Base-by-base conservation (phyloP, 805 yeast species). In the Lipomyces anomalus region DNA sequence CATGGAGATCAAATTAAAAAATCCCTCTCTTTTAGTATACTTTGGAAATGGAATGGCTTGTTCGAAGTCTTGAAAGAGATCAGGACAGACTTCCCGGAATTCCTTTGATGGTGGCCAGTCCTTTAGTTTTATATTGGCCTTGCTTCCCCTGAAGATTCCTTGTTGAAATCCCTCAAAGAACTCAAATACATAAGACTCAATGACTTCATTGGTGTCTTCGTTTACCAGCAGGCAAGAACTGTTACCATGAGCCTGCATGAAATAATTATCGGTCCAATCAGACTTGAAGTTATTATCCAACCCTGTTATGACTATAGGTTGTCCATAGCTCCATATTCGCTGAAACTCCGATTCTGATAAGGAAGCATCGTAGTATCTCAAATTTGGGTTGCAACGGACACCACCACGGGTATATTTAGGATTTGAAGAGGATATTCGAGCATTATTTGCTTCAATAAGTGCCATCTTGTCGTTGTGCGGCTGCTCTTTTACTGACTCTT, bases 91-190 rank as follows among this genome's bases (percentile, higher is more conserved):
- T 20, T 35, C 44, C 29, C 43, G 41, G n/a, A 48, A 50, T 7
- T 42, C 45, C 7, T 42, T 40, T 13, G 38, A 40, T 11, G 42
- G 24, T 4, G 55, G 55, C 55, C 53, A 48, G 21, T 50, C 55
- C 23, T 50, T 50, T 6, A 50, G 32, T 24, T 32, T 38, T 43
- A 48, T 23, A 33, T 40, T 35, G 18, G 18, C 42, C n/a, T 40
- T 40, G 20, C n/a, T 7, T 22, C 37, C 37, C 4, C 35, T 32
- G 40, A 22, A 23, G 6, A 24, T 16, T 4, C 53, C 46, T 17
- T 40, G n/a, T 7, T 24, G 17, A 30, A 47, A 47, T 7, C 46
- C 48, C 21, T 29, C 43, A 22, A 43, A 47, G 28, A 48, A 50
- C 30, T 26, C 41, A 13, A 29, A 35, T 3, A 48, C 35, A 6